A percentile compares a stretch with the other conserved stretches of the same genome.
Evolutionary conservation across 179 eudicot genomes (phyloP).

Genomic region (Drosera spatulata): DNA sequence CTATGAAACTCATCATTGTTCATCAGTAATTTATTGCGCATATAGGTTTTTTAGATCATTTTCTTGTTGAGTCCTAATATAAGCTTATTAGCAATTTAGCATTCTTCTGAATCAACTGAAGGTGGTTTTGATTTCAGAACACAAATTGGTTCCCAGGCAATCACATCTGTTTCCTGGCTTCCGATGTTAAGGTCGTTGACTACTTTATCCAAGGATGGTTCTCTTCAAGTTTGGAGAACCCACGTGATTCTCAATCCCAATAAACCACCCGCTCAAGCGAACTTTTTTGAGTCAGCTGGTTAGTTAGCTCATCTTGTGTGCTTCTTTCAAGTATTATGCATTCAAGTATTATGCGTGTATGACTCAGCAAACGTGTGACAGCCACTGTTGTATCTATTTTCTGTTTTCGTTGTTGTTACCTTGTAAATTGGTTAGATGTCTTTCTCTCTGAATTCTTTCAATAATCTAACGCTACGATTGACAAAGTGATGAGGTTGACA

Average conservation of each 20-base stretch:
- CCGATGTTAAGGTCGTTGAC: conserved; percentile 62
- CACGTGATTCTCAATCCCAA: conserved; percentile 68
- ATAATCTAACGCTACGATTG: too few species aligned
- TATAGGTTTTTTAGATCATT: neutral
- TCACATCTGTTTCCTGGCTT: conserved; percentile 87
- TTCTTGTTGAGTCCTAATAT: too few species aligned
- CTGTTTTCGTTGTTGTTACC: too few species aligned
- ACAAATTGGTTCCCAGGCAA: conserved; percentile 97
- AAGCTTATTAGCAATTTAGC: too few species aligned
- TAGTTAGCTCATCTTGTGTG: conserved; percentile 14
- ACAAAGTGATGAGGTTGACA: too few species aligned
- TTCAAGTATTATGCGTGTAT: too few species aligned
- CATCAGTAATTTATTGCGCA: neutral
- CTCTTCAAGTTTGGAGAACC: conserved; percentile 95
- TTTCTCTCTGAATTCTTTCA: too few species aligned
- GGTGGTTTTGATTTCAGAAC: conserved; percentile 40
- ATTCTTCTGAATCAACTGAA: conserved; percentile 1
- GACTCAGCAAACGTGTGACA: too few species aligned
- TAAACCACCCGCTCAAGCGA: conserved; percentile 79
- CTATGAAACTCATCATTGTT: neutral
- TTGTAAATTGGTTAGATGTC: too few species aligned
- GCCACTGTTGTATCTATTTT: too few species aligned
- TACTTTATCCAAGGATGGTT: conserved; percentile 84
- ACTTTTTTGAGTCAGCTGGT: conserved; percentile 97
- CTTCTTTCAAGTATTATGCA: conserved; percentile 6